These are phyloP conservation scores for Exophiala alcalophila DNA, from an alignment of 2,329 filamentous ascomycete genomes.

Conservation along the genomic window DNA sequence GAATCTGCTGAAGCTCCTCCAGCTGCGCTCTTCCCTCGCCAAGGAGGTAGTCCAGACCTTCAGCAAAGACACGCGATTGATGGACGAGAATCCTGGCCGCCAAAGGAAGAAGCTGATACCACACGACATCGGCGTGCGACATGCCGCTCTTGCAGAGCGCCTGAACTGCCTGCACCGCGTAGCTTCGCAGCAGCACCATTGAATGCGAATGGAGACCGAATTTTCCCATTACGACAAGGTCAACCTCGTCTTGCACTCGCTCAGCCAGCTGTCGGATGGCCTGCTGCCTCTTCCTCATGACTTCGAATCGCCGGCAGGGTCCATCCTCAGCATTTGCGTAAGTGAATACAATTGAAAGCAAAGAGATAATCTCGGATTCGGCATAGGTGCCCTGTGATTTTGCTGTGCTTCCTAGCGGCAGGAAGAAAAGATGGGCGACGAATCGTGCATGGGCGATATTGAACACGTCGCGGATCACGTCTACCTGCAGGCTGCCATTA, in stretches of 20 bases:
- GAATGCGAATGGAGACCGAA: constrained; percentile 52
- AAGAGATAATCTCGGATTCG: constrained; percentile 53
- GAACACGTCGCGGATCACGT: constrained; percentile 51
- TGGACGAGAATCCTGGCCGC: constrained; percentile 65
- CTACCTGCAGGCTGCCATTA: constrained; percentile 45
- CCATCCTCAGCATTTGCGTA: constrained; percentile 56
- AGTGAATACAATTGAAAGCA: constrained; percentile 53
- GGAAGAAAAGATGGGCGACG: constrained; percentile 52
- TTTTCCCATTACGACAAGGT: constrained; percentile 54
- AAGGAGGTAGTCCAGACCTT: constrained; percentile 67
- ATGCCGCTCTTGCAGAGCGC: constrained; percentile 7
- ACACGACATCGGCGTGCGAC: constrained; percentile 14
- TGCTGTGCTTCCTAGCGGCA: constrained; percentile 55
- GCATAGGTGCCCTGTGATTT: constrained; percentile 52
- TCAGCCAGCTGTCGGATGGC: constrained; percentile 59
- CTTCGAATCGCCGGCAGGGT: constrained; percentile 50
- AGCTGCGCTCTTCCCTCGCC: constrained; percentile 55
- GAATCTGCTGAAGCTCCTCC: constrained; percentile 59
- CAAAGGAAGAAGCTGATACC: constrained; percentile 61
- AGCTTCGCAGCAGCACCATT: constrained; percentile 40
- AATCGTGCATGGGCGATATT: constrained; percentile 56
- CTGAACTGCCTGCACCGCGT: constrained; percentile 9
- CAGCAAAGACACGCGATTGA: constrained; percentile 69
- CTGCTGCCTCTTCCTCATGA: constrained; percentile 48
- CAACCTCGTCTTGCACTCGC: constrained; percentile 63